A percentile compares a stretch with the other conserved stretches of the same genome.
phyloP scores from a whole-genome alignment of 345 rosid genomes.

The Camelina hispida region DNA sequence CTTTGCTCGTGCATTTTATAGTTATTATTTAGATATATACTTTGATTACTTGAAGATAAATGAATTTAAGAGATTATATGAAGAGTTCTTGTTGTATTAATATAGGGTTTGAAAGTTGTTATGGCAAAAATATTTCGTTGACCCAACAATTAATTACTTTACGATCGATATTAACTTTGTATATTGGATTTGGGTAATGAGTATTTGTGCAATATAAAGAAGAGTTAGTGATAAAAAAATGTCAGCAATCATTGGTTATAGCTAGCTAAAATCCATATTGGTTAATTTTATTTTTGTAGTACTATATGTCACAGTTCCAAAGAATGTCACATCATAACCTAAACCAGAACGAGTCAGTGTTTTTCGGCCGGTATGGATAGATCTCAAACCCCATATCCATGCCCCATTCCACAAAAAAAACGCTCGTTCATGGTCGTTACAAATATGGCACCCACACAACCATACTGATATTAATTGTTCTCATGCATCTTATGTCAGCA shows the following conservation, averaged over 20 bases:
- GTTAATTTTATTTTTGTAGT: not conserved
- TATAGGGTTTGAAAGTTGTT: not conserved
- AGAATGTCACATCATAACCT: not conserved
- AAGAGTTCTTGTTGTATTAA: not conserved
- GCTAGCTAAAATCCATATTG: not conserved
- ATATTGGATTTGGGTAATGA: too few species aligned
- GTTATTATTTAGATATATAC: not conserved
- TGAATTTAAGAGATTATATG: not conserved
- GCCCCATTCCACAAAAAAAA: slow-evolving; percentile 25
- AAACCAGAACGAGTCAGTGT: not conserved
- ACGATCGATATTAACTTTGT: not conserved
- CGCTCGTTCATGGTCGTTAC: slow-evolving; percentile 20
- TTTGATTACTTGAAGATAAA: not conserved
- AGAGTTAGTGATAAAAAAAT: too few species aligned
- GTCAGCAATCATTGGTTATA: not conserved
- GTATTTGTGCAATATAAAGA: not conserved
- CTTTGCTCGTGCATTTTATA: slow-evolving; percentile 24
- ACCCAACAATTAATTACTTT: not conserved
- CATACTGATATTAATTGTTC: slow-evolving; percentile 4
- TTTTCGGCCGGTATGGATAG: not conserved
- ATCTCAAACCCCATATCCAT: slow-evolving; percentile 8
- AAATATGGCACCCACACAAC: not conserved
- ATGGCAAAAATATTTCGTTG: not conserved
- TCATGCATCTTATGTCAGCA: slow-evolving; percentile 25
- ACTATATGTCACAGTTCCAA: not conserved